Percentiles rank a stretch among this genome's conserved stretches.
Evolutionary conservation across 2,329 filamentous ascomycete species (phyloP).

Genomic region (Calycina herbarum): DNA sequence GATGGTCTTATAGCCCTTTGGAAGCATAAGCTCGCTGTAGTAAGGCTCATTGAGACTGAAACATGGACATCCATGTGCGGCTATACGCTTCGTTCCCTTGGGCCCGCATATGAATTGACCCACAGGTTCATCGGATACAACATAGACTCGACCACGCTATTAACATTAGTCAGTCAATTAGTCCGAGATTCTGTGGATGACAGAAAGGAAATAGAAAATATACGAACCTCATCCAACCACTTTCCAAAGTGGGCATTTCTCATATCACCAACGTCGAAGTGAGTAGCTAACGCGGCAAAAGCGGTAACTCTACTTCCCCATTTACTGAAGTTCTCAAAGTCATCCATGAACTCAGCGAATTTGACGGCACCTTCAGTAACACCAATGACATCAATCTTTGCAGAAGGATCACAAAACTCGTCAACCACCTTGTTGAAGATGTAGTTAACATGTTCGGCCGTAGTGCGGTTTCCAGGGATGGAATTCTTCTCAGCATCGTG

Average conservation of each 20-base stretch:
- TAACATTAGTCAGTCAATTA: background rate
- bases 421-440: constrained; percentile 66
- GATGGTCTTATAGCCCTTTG: constrained; percentile 53
- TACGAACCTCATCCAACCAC: constrained; percentile 53
- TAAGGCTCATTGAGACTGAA: constrained; percentile 65
- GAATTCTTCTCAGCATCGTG: constrained; percentile 58
- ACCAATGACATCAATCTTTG: constrained; percentile 68
- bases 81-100: constrained; percentile 38
- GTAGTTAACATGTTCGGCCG: constrained; percentile 62
- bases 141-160: constrained; percentile 58
- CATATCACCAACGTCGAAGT: constrained; percentile 43
- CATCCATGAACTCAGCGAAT: constrained; percentile 58
- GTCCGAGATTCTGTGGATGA: background rate
- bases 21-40: constrained; percentile 62
- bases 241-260: constrained; percentile 46
- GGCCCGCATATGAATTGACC: constrained; percentile 55
- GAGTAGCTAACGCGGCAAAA: constrained; percentile 52
- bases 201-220: constrained; percentile 1
- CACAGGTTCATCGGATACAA: constrained; percentile 51
- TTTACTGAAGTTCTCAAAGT: constrained; percentile 50
- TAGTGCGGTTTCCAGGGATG: constrained; percentile 58
- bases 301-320: constrained; percentile 48
- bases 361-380: constrained; percentile 65
- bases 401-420: constrained; percentile 47
- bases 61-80: constrained; percentile 60